Evolutionary conservation across 2,329 filamentous ascomycete genomes (phyloP), one percentile per base, ranked within the genome.

Genomic region (Coccinonectria pachysandricola): DNA sequence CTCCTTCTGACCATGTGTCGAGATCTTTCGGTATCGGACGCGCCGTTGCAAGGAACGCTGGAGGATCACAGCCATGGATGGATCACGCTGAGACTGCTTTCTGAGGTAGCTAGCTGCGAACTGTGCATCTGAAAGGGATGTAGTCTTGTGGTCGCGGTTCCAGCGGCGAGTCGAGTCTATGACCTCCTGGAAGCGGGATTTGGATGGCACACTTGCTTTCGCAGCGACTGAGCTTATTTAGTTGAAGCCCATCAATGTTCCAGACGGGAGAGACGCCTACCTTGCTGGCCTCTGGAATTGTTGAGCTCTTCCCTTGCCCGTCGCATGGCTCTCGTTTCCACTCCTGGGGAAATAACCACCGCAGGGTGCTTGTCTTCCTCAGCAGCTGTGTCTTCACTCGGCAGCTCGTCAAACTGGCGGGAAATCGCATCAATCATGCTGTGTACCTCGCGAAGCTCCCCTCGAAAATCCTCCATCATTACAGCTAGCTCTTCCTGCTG

Each of bases 121-220:
- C 7, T 33, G 28, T 10, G 38, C 40, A 16, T 57, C 54, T n/a
- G 34, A 17, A 20, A 47, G 34, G 14, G 20, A 23, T 3, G 52
- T 57, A 5, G 37, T 46, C 27, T 57, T 57, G 40, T 54, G 51
- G 15, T 57, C 54, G 15, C 42, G 43, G 34, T 59, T 53, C 55
- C 55, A 59, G 19, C 54, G 51, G 21, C 52, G 48, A 8, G 55
- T 58, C 0, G 55, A 58, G 26, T 38, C 39, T 31, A 58, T 45
- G 11, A 52, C 34, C 19, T 58, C 53, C n/a, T 43, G 32, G 22
- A 59, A 50, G 19, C 54, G 54, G 4, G 26, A 25, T 5, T 40
- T n/a, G n/a, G n/a, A n/a, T n/a, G n/a, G n/a, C n/a, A n/a, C n/a
- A n/a, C n/a, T n/a, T n/a, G n/a, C n/a, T n/a, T n/a, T n/a, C n/a